phyloP scores from a whole-genome alignment of 345 rosid genomes.

The Rhizophora apiculata region DNA sequence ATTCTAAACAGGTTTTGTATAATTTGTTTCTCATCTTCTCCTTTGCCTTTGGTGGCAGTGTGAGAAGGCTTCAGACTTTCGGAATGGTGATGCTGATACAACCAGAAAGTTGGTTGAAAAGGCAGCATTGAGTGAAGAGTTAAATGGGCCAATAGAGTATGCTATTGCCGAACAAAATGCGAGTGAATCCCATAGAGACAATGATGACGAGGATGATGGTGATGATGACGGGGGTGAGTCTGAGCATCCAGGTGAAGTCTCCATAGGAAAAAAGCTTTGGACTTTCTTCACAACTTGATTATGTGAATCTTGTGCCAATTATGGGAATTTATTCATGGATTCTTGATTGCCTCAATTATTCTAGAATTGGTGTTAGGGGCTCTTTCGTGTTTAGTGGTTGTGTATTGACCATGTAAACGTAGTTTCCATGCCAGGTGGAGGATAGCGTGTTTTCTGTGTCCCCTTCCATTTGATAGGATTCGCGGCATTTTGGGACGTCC shows the following conservation, averaged over 20 bases:
- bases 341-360: constrained; percentile 21
- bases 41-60: constrained; percentile 34
- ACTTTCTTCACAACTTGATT: constrained; percentile 72
- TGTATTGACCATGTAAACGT: constrained; percentile 32
- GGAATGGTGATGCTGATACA: constrained; percentile 39
- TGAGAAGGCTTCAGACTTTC: constrained; percentile 32
- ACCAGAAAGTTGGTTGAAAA: constrained; percentile 37
- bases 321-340: constrained; percentile 11
- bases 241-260: constrained; percentile 72
- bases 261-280: constrained; percentile 93
- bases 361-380: constrained; percentile 37
- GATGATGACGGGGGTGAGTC: constrained; percentile 52
- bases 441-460: constrained; percentile 11
- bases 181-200: constrained; percentile 32
- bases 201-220: constrained; percentile 33
- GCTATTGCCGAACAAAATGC: constrained; percentile 27
- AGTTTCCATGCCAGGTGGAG: constrained; percentile 17
- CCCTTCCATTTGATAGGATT: constrained; percentile 22
- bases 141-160: constrained; percentile 54
- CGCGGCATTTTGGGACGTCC: constrained; percentile 13
- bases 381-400: constrained; percentile 33
- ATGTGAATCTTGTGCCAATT: not conserved
- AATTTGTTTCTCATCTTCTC: not conserved
- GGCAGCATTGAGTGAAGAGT: constrained; percentile 68
- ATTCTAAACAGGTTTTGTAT: not conserved